A percentile compares a stretch with the other conserved stretches of the same genome.
Evolutionary conservation across 2,329 filamentous ascomycete genomes (phyloP).

Genomic region (Arthrobotrys sinensis): DNA sequence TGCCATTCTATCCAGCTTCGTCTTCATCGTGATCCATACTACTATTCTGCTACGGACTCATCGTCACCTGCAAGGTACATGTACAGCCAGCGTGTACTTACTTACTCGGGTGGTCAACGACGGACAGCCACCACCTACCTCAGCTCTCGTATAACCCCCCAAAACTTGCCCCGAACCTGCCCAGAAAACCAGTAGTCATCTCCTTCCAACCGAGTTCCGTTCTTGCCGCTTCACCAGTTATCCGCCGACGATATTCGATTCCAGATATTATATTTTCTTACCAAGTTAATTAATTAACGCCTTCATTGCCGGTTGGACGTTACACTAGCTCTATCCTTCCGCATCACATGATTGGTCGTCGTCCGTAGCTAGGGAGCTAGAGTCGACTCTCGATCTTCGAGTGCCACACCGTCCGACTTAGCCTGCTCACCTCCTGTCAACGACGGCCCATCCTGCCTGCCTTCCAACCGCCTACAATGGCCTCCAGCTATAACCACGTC

Average conservation of each 20-base stretch:
- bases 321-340: constrained; percentile 10
- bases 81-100: constrained; percentile 33
- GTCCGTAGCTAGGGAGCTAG: constrained; percentile 16
- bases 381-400: constrained; percentile 31
- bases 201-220: constrained; percentile 31
- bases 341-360: constrained; percentile 27
- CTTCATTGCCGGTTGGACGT: constrained; percentile 15
- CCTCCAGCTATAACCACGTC: constrained; percentile 57
- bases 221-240: constrained; percentile 7
- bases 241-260: neutral
- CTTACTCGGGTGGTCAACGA: constrained; percentile 16
- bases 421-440: constrained; percentile 27
- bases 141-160: constrained; percentile 27
- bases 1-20: neutral
- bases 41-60: neutral
- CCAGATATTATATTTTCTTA: no score
- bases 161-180: constrained; percentile 23
- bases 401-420: constrained; percentile 35
- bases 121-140: constrained; percentile 21
- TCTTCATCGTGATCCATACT: constrained; percentile 8
- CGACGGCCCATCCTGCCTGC: constrained; percentile 57
- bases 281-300: neutral
- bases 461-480: constrained; percentile 60
- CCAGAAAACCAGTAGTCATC: constrained; percentile 25
- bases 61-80: constrained; percentile 22